Evolutionary conservation across 2,329 filamentous ascomycete genomes (phyloP).

Genomic region (Pseudocercospora cruenta): DNA sequence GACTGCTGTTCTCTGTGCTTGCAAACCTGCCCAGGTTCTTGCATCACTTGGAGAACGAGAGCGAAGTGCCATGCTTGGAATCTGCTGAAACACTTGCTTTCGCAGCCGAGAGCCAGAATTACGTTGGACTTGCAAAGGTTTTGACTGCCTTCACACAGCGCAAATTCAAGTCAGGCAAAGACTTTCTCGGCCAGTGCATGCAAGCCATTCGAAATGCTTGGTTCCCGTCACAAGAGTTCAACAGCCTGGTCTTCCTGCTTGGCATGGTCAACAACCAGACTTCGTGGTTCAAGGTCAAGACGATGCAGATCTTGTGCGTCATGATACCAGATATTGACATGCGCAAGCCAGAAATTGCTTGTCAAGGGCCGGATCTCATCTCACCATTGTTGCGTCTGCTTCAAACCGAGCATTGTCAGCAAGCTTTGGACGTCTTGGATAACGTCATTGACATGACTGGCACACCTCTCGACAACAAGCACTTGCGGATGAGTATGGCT

Average conservation of each 20-base stretch:
- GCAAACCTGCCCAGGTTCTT: conserved; percentile 91
- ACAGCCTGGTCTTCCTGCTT: conserved; percentile 85
- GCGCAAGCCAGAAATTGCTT: conserved; percentile 84
- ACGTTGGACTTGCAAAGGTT: conserved; percentile 67
- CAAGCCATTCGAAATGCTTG: conserved; percentile 75
- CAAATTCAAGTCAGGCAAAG: conserved; percentile 68
- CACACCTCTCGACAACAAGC: conserved; percentile 84
- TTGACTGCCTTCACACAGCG: conserved; percentile 71
- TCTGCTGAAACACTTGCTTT: conserved; percentile 71
- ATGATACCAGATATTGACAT: conserved; percentile 91
- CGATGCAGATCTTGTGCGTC: conserved; percentile 84
- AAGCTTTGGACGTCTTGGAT: conserved; percentile 88
- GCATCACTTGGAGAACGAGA: conserved; percentile 71
- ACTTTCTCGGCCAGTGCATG: conserved; percentile 76
- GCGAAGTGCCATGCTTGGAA: conserved; percentile 60
- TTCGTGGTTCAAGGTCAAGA: conserved; percentile 88
- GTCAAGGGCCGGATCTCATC: conserved; percentile 91
- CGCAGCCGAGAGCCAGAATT: conserved; percentile 73
- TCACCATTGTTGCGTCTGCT: conserved; percentile 86
- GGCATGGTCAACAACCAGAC: conserved; percentile 86
- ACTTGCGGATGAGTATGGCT: conserved; percentile 97
- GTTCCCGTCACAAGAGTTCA: conserved; percentile 80
- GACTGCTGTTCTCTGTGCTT: conserved; percentile 81
- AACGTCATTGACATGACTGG: conserved; percentile 94
- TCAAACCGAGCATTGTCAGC: conserved; percentile 91